phyloP scores from a whole-genome alignment of 768 basidiomycete species.

The Boletellus emodensis region DNA sequence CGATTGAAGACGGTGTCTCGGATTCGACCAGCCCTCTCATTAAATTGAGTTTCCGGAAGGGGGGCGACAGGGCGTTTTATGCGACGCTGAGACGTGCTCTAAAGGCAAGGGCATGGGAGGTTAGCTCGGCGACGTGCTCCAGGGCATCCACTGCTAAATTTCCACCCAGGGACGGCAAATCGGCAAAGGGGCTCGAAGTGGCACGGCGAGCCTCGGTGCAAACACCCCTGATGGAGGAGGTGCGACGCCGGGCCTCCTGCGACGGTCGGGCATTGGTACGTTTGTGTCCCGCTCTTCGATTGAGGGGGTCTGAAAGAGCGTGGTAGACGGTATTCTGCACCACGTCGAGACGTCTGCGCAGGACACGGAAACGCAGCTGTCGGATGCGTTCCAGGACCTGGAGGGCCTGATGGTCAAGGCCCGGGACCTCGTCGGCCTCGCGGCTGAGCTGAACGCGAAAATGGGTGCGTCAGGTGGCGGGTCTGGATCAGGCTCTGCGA shows the following conservation, averaged over 20 bases:
- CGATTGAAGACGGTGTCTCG: constrained; percentile 21
- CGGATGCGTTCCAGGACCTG: constrained; percentile 78
- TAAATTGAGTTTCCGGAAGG: constrained; percentile 86
- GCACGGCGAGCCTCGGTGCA: constrained; percentile 19
- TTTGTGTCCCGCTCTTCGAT: not conserved
- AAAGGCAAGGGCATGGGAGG: constrained; percentile 75
- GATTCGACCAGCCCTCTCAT: constrained; percentile 46
- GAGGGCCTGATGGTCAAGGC: constrained; percentile 90
- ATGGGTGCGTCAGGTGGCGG: constrained; percentile 46
- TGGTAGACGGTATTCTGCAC: constrained; percentile 75
- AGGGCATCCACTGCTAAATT: too few relatives aligned
- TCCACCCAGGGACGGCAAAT: constrained; percentile 28
- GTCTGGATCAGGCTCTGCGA: constrained; percentile 1
- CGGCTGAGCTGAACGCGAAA: constrained; percentile 82
- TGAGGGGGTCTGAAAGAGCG: constrained; percentile 4
- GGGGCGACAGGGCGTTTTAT: constrained; percentile 85
- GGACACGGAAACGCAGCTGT: constrained; percentile 60
- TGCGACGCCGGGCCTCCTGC: constrained; percentile 12
- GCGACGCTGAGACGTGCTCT: constrained; percentile 66
- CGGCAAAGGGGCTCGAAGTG: constrained; percentile 20
- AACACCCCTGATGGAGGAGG: constrained; percentile 14
- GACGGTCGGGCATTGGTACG: constrained; percentile 30
- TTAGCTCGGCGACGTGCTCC: constrained; percentile 20
- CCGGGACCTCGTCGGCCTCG: constrained; percentile 87
- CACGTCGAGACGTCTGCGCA: constrained; percentile 67